A percentile compares a stretch with the other conserved stretches of the same genome.
Evolutionary conservation across 2,329 filamentous ascomycete species (phyloP).

Genomic region (Escovopsis sp.): DNA sequence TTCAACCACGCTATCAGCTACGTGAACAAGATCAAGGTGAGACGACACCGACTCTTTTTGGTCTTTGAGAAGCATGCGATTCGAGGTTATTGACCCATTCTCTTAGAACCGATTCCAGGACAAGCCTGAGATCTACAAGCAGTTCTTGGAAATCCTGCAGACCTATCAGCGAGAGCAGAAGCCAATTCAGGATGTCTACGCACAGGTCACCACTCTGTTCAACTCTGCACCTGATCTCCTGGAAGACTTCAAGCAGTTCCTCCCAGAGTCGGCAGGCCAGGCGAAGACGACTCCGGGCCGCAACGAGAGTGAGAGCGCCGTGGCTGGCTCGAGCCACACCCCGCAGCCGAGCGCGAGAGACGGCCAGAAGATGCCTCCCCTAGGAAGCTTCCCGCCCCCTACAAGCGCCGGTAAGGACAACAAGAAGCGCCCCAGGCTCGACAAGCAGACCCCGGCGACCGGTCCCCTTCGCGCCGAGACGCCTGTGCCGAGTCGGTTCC

Average conservation of each 20-base stretch:
- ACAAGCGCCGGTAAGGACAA: constrained; percentile 72
- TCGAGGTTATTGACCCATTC: constrained; percentile 5
- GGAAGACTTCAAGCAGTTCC: constrained; percentile 97
- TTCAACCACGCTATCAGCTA: constrained; percentile 99
- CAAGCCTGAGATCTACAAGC: constrained; percentile 97
- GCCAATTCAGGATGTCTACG: constrained; percentile 95
- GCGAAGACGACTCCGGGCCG: constrained; percentile 39
- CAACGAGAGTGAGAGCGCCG: constrained; percentile 34
- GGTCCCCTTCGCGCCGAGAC: constrained; percentile 29
- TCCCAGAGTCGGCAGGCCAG: constrained; percentile 63
- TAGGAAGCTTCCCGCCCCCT: constrained; percentile 83
- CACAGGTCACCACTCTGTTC: constrained; percentile 89
- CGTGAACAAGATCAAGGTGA: constrained; percentile 98
- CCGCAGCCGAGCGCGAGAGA: constrained; percentile 40
- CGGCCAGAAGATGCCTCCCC: constrained; percentile 72
- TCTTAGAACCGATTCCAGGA: constrained; percentile 84
- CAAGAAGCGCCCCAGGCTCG: constrained; percentile 66
- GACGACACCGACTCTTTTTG: constrained; percentile 10
- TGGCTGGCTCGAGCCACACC: constrained; percentile 34
- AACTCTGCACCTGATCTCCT: constrained; percentile 85
- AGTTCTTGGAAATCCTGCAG: constrained; percentile 94
- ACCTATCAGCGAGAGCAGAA: constrained; percentile 97
- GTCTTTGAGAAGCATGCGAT: neutral
- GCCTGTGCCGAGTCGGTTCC: constrained; percentile 21
- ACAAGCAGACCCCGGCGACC: constrained; percentile 37